Percentiles rank a stretch among this genome's conserved stretches.
These are phyloP conservation scores for Aspergillus pseudoglaucus DNA, from an alignment of 2,329 filamentous ascomycete species.

Conservation along the genomic window DNA sequence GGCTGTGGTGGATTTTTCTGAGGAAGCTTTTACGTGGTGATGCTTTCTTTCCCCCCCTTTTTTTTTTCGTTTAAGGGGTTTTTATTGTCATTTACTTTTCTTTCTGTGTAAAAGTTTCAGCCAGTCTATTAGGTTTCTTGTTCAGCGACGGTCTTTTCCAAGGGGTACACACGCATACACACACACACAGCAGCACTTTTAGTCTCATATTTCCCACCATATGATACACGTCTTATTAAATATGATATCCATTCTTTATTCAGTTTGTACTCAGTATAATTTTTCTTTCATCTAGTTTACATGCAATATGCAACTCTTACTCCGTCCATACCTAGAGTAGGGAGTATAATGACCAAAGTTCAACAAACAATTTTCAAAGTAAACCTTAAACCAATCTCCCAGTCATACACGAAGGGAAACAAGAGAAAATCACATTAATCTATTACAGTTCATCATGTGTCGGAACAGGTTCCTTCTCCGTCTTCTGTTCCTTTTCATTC, in stretches of 20 bases:
- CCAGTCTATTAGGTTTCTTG: too few relatives aligned
- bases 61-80: background rate
- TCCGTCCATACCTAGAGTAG: too few relatives aligned
- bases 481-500: conserved; percentile 20
- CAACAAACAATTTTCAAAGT: too few relatives aligned
- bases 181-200: too few relatives aligned
- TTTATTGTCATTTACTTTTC: background rate
- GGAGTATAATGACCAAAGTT: too few relatives aligned
- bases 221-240: background rate
- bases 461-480: conserved; percentile 9
- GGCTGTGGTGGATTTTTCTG: conserved; percentile 54
- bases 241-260: background rate
- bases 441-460: conserved; percentile 4
- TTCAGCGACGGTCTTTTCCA: too few relatives aligned
- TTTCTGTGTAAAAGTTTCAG: background rate
- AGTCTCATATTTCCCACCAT: too few relatives aligned
- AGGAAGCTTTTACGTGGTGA: conserved; percentile 60
- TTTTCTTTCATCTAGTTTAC: background rate
- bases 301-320: background rate
- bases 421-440: too few relatives aligned
- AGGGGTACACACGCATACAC: too few relatives aligned
- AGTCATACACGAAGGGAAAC: too few relatives aligned
- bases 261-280: background rate
- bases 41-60: conserved; percentile 1
- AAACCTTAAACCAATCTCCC: too few relatives aligned